phyloP scores from a whole-genome alignment of 1,139 yeast species.

The Candida sanyaensis region DNA sequence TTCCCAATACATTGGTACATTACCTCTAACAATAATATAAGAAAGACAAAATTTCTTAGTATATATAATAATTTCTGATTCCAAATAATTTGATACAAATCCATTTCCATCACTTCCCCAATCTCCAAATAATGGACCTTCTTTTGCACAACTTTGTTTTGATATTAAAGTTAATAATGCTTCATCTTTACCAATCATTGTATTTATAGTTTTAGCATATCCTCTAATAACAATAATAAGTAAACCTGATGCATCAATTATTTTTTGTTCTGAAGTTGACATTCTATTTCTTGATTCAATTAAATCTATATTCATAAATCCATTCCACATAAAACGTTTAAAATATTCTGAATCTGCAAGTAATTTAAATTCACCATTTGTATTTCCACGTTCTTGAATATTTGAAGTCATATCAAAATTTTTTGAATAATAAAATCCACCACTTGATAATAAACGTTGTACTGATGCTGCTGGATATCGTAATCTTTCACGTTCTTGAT shows the following conservation, averaged over 20 bases:
- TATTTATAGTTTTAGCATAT: conserved; percentile 61
- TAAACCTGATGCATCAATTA: conserved; percentile 60
- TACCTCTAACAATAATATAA: conserved; percentile 63
- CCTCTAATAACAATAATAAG: conserved; percentile 65
- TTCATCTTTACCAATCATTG: conserved; percentile 34
- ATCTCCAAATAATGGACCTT: conserved; percentile 64
- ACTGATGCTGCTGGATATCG: conserved; percentile 64
- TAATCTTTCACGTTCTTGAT: conserved; percentile 17
- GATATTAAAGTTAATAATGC: conserved; percentile 63
- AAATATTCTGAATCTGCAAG: conserved; percentile 51
- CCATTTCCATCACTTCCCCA: conserved; percentile 77
- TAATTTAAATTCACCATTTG: conserved; percentile 28
- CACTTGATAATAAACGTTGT: conserved; percentile 56
- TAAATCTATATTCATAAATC: conserved; percentile 56
- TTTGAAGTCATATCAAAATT: conserved; percentile 66
- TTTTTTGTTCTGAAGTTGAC: conserved; percentile 46
- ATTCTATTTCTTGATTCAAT: conserved; percentile 61
- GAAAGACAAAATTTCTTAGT: conserved; percentile 55
- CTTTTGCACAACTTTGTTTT: conserved; percentile 62
- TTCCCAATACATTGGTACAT: conserved; percentile 69
- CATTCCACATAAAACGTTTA: conserved; percentile 66
- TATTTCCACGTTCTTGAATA: conserved; percentile 55
- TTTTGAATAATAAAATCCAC: conserved; percentile 65
- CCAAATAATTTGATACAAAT: conserved; percentile 63
- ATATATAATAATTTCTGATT: conserved; percentile 63